Percentiles rank a stretch among this genome's conserved stretches.
phyloP scores from a whole-genome alignment of 2,329 filamentous ascomycete species.

The Hysterium pulicare region DNA sequence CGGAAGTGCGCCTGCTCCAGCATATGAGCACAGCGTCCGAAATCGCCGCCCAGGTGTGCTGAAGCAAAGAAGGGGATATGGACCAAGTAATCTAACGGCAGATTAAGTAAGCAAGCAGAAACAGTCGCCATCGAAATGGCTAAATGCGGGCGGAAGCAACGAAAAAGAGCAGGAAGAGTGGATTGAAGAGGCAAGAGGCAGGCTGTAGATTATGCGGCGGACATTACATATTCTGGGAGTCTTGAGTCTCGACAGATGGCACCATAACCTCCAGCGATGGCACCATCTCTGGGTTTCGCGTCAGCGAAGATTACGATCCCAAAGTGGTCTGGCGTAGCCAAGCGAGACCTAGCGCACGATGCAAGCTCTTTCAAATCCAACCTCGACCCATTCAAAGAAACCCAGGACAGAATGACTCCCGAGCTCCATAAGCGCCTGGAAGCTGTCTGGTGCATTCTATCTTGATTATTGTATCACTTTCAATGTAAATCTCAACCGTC shows the following conservation, averaged over 20 bases:
- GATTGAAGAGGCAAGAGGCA: background rate
- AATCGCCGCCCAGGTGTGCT: background rate
- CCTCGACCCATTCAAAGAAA: too few relatives aligned
- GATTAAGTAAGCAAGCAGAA: background rate
- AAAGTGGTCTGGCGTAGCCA: too few relatives aligned
- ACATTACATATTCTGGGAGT: slow-evolving; percentile 1
- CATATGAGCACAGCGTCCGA: background rate
- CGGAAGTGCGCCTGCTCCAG: slow-evolving; percentile 1
- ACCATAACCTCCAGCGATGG: background rate
- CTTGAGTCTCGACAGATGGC: background rate
- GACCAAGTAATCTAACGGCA: background rate
- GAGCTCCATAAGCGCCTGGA: too few relatives aligned
- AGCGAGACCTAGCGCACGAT: too few relatives aligned
- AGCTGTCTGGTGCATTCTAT: too few relatives aligned
- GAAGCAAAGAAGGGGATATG: background rate
- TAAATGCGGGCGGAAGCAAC: background rate
- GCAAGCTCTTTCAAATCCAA: too few relatives aligned
- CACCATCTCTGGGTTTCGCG: too few relatives aligned
- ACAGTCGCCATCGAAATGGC: background rate
- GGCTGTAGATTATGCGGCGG: background rate
- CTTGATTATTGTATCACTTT: too few relatives aligned
- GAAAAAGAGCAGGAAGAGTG: background rate
- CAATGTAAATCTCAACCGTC: too few relatives aligned
- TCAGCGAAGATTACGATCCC: too few relatives aligned
- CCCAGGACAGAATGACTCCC: too few relatives aligned